These are phyloP conservation scores for Fusarium azukiicola DNA, from an alignment of 2,329 filamentous ascomycete species.

Conservation along the genomic window DNA sequence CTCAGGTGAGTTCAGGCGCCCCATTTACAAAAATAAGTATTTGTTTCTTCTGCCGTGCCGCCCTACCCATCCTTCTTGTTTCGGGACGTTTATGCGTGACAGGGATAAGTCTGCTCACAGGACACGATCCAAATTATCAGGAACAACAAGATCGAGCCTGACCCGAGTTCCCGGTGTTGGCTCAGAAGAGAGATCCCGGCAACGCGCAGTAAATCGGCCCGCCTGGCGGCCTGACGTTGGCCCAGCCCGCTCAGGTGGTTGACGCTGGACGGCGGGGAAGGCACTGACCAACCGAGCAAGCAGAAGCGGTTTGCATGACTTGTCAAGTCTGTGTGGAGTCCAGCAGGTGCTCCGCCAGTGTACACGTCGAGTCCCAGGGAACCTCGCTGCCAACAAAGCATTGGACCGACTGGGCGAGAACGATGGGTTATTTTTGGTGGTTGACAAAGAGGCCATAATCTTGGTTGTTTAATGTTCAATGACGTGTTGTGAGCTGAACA, in stretches of 20 bases:
- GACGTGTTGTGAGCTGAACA: background rate
- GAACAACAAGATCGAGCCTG: background rate
- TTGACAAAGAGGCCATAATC: background rate
- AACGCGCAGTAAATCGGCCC: background rate
- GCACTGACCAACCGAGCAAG: constrained; percentile 13
- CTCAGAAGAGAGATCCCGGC: background rate
- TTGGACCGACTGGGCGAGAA: background rate
- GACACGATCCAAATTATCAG: background rate
- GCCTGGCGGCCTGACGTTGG: background rate
- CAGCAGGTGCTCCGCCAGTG: background rate
- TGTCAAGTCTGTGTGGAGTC: constrained; percentile 4
- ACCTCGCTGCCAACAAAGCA: background rate
- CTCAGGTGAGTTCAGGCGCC: background rate
- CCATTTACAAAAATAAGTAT: constrained; percentile 6
- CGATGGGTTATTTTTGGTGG: background rate
- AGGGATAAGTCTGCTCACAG: background rate
- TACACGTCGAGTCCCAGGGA: constrained; percentile 9
- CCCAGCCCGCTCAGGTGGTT: constrained; percentile 2
- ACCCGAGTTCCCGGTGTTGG: constrained; percentile 8
- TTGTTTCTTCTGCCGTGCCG: background rate
- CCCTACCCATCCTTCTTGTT: constrained; percentile 1
- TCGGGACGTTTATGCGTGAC: constrained; percentile 1
- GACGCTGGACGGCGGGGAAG: background rate
- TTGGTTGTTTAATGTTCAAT: background rate
- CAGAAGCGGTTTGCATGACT: constrained; percentile 13